phyloP scores from a whole-genome alignment of 768 basidiomycete species.

The Suillus occidentalis region DNA sequence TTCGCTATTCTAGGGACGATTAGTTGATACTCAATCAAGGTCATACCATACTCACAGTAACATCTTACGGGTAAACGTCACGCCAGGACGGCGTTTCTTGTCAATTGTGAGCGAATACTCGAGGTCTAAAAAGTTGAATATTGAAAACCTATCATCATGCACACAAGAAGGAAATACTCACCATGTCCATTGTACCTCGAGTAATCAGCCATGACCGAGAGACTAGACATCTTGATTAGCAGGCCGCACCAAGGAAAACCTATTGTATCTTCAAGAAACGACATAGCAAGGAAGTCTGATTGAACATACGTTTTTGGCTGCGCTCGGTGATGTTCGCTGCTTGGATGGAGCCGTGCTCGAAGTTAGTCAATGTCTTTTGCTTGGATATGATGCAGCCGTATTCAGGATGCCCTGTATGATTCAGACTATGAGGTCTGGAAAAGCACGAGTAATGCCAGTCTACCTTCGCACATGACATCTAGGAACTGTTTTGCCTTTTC shows the following conservation, averaged over 20 bases:
- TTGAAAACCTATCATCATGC: background rate
- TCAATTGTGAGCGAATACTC: constrained; percentile 71
- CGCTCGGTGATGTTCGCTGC: constrained; percentile 54
- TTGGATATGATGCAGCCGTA: constrained; percentile 90
- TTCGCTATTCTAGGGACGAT: constrained; percentile 58
- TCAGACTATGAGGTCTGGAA: background rate
- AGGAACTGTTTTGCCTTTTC: constrained; percentile 68
- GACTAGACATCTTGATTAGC: constrained; percentile 68
- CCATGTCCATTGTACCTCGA: constrained; percentile 62
- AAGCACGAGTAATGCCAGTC: background rate
- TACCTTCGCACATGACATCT: constrained; percentile 72
- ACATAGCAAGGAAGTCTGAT: background rate
- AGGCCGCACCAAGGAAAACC: constrained; percentile 96
- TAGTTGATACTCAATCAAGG: constrained; percentile 3
- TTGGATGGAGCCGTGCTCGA: constrained; percentile 55
- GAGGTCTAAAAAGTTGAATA: constrained; percentile 45
- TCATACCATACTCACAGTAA: constrained; percentile 53
- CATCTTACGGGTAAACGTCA: constrained; percentile 70
- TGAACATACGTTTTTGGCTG: constrained; percentile 39
- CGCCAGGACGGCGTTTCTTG: constrained; percentile 62
- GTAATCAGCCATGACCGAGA: constrained; percentile 83
- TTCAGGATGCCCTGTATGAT: constrained; percentile 73
- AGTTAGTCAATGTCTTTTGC: constrained; percentile 89
- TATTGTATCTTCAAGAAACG: constrained; percentile 25
- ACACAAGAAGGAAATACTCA: constrained; percentile 31